Conservation (phyloP, 345 rosid species). For the Bruguiera gymnorhiza region DNA sequence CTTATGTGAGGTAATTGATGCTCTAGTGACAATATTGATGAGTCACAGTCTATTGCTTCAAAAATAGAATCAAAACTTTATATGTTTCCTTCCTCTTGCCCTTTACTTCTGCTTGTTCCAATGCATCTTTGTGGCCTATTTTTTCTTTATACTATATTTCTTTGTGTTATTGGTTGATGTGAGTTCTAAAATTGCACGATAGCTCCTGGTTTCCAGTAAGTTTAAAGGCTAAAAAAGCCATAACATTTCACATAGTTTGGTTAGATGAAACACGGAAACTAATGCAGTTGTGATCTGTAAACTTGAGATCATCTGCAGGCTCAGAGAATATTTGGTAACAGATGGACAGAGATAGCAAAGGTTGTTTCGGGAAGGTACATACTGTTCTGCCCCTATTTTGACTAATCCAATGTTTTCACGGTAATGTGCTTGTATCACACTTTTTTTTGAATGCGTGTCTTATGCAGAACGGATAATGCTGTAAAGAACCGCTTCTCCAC, state of each 20-base stretch:
- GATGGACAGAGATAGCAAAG: conserved; percentile 99
- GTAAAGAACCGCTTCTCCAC: conserved; percentile 98
- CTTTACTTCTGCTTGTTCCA: not conserved
- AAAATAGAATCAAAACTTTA: not conserved
- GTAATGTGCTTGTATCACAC: not conserved
- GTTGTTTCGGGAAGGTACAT: conserved; percentile 97
- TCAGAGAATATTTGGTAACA: conserved; percentile 85
- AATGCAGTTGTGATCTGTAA: conserved; percentile 20
- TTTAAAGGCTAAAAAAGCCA: conserved; percentile 5
- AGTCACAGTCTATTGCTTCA: conserved; percentile 1
- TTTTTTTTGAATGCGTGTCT: conserved; percentile 8
- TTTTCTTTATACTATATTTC: not conserved
- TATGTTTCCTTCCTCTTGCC: not conserved
- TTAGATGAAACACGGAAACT: conserved; percentile 3
- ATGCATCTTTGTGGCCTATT: no score
- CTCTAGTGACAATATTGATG: not conserved
- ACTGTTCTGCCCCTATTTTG: not conserved
- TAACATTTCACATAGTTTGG: conserved; percentile 3
- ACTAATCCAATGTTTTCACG: not conserved
- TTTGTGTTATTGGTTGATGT: conserved; percentile 8
- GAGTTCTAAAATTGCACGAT: not conserved
- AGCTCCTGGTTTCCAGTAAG: no score
- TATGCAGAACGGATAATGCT: conserved; percentile 91
- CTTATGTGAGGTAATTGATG: conserved; percentile 74
- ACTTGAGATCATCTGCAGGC: conserved; percentile 54